Evolutionary conservation across 2,329 filamentous ascomycete species (phyloP).

Genomic region (Aspergillus sp.): DNA sequence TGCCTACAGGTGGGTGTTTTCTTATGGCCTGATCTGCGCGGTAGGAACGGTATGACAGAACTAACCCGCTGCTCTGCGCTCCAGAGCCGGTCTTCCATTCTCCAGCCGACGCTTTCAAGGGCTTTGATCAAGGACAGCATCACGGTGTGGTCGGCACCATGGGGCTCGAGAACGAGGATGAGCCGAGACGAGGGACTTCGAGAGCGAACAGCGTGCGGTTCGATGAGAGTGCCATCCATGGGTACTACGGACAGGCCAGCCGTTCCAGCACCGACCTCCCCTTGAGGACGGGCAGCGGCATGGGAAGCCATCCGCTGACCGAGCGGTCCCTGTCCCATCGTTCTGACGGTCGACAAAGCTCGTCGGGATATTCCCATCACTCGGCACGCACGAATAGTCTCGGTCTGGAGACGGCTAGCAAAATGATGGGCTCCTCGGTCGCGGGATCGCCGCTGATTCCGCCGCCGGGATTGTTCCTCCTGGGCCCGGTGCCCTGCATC

Average conservation of each 20-base stretch:
- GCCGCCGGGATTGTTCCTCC: constrained; percentile 78
- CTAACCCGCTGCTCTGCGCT: not conserved
- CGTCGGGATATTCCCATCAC: constrained; percentile 75
- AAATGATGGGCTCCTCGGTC: constrained; percentile 61
- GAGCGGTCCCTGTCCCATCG: constrained; percentile 92
- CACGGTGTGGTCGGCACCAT: constrained; percentile 77
- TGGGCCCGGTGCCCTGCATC: constrained; percentile 88
- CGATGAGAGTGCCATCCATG: constrained; percentile 90
- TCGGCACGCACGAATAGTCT: constrained; percentile 85
- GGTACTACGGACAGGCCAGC: constrained; percentile 80
- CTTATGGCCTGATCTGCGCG: not conserved
- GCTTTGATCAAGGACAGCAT: constrained; percentile 79
- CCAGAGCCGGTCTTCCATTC: constrained; percentile 77
- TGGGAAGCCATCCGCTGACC: constrained; percentile 77
- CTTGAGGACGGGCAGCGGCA: constrained; percentile 72
- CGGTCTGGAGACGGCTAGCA: constrained; percentile 70
- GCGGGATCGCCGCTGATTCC: constrained; percentile 72
- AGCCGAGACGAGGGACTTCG: constrained; percentile 81
- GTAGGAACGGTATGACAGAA: not conserved
- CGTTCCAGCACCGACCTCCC: constrained; percentile 83
- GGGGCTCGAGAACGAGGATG: constrained; percentile 82
- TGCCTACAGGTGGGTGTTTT: constrained; percentile 72
- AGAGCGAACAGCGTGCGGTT: constrained; percentile 96
- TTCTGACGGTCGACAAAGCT: constrained; percentile 92
- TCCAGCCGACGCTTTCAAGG: constrained; percentile 81